These are phyloP conservation scores for Didymellaceae sp. DNA, from an alignment of 2,329 filamentous ascomycete species.

Conservation along the genomic window DNA sequence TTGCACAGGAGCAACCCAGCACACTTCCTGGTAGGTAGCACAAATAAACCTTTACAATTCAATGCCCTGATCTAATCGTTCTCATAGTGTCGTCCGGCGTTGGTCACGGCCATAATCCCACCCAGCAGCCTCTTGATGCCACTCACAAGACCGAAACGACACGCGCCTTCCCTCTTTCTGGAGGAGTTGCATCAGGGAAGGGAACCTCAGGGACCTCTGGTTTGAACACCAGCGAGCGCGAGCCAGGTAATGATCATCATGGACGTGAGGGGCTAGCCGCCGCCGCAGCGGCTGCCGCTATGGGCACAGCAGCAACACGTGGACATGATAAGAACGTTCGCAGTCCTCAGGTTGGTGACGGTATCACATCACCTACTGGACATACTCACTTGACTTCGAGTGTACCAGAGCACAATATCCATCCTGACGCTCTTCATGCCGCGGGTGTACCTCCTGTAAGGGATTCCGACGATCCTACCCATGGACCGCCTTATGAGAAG, in stretches of 20 bases:
- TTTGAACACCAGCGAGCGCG: conserved; percentile 11
- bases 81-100: not conserved
- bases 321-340: not conserved
- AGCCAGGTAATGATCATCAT: conserved; percentile 22
- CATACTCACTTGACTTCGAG: conserved; percentile 10
- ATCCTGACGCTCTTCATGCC: conserved; percentile 15
- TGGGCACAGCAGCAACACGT: conserved; percentile 2
- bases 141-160: conserved; percentile 31
- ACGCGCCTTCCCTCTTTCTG: conserved; percentile 47
- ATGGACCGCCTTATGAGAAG: conserved; percentile 11
- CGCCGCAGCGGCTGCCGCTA: conserved; percentile 37
- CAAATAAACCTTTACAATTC: not conserved
- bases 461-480: not conserved
- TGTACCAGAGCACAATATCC: conserved; percentile 14
- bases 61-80: not conserved
- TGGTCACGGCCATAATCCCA: conserved; percentile 7
- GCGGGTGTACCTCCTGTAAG: conserved; percentile 9
- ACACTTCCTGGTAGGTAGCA: conserved; percentile 30
- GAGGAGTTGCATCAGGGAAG: conserved; percentile 33
- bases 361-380: conserved; percentile 7
- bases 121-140: conserved; percentile 4
- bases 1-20: conserved; percentile 9
- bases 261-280: conserved; percentile 39
- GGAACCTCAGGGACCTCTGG: not conserved
- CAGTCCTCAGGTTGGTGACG: not conserved